Percentiles rank a stretch among this genome's conserved stretches.
These are phyloP conservation scores for Sophora flavescens DNA, from an alignment of 306 rosid species.

Conservation along the genomic window DNA sequence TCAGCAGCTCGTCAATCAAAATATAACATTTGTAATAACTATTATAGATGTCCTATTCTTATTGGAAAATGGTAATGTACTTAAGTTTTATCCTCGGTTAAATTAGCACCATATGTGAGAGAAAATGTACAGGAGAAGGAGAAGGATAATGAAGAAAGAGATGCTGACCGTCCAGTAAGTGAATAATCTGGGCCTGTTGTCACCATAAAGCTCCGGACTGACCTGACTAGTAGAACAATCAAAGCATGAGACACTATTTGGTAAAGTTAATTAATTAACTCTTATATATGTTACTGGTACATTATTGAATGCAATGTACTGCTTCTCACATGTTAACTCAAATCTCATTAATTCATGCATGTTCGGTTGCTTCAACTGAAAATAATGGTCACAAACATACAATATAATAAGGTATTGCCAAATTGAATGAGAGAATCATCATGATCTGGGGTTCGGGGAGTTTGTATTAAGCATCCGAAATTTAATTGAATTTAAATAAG, in stretches of 20 bases:
- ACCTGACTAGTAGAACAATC: constrained; percentile 98
- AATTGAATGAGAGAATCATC: background rate
- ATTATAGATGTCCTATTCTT: too few species aligned
- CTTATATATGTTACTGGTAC: background rate
- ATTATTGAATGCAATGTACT: background rate
- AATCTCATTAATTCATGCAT: background rate
- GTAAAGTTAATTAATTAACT: background rate
- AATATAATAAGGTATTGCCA: background rate
- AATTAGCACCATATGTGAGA: too few species aligned
- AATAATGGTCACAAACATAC: background rate
- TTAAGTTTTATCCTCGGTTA: too few species aligned
- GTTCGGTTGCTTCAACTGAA: background rate
- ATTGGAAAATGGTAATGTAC: too few species aligned
- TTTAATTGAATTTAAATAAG: too few species aligned
- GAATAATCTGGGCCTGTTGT: constrained; percentile 94
- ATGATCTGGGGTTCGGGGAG: background rate
- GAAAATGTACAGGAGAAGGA: background rate
- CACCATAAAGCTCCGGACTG: constrained; percentile 99
- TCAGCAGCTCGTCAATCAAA: too few species aligned
- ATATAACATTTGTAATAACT: too few species aligned
- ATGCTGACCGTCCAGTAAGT: constrained; percentile 95
- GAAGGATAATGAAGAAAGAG: too few species aligned
- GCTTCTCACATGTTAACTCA: background rate
- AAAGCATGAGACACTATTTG: constrained; percentile 60
- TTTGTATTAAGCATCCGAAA: background rate